These are phyloP conservation scores for Chiua virens DNA, from an alignment of 768 basidiomycete genomes.

Conservation along the genomic window DNA sequence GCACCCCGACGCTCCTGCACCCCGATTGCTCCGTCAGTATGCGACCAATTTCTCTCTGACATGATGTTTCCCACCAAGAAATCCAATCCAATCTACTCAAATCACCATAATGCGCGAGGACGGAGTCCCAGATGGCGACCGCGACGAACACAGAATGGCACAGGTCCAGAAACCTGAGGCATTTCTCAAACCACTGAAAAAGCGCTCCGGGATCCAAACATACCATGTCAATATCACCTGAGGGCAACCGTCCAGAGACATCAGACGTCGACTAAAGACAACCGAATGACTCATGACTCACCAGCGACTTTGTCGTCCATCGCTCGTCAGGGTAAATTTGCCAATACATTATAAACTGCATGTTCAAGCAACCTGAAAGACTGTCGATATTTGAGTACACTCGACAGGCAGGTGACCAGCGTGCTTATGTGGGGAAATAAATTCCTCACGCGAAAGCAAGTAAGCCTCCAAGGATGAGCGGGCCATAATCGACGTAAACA, in stretches of 20 bases:
- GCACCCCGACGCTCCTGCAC: constrained; percentile 26
- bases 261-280: background rate
- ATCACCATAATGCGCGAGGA: constrained; percentile 22
- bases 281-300: constrained; percentile 1
- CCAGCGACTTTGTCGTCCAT: constrained; percentile 18
- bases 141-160: constrained; percentile 24
- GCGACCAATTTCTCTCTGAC: background rate
- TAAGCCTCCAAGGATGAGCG: constrained; percentile 22
- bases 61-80: constrained; percentile 18
- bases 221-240: constrained; percentile 25
- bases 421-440: background rate
- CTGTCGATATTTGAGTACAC: constrained; percentile 6
- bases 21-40: background rate
- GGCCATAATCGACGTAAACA: constrained; percentile 13
- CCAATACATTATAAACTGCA: constrained; percentile 28
- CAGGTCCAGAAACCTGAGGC: constrained; percentile 22
- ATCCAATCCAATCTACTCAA: constrained; percentile 7
- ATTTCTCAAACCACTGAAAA: background rate
- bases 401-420: background rate
- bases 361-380: constrained; percentile 26
- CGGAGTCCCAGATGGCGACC: constrained; percentile 24
- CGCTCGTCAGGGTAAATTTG: constrained; percentile 14
- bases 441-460: constrained; percentile 19
- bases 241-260: background rate
- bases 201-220: background rate